Percentiles rank a stretch among this genome's conserved stretches.
phyloP scores from a whole-genome alignment of 2,329 filamentous ascomycete species.

The Hyphodiscus sp. region DNA sequence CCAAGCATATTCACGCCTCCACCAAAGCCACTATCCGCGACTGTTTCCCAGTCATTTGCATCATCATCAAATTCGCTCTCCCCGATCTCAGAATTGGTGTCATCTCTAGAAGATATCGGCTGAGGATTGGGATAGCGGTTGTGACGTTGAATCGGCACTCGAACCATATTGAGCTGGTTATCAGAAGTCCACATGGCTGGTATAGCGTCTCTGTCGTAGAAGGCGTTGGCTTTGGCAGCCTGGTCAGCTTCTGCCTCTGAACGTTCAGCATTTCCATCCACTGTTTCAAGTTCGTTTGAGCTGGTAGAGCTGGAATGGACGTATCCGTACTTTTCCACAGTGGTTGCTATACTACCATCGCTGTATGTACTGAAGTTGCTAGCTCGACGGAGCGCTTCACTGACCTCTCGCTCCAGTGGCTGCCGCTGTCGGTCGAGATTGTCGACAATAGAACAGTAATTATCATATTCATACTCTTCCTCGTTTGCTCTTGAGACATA shows the following conservation, averaged over 20 bases:
- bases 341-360: slow-evolving; percentile 18
- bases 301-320: slow-evolving; percentile 6
- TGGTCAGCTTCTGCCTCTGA: not conserved
- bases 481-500: slow-evolving; percentile 10
- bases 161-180: slow-evolving; percentile 16
- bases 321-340: slow-evolving; percentile 9
- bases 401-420: slow-evolving; percentile 27
- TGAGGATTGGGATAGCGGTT: slow-evolving; percentile 12
- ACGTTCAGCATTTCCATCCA: not conserved
- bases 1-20: slow-evolving; percentile 7
- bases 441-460: slow-evolving; percentile 2
- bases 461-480: slow-evolving; percentile 5
- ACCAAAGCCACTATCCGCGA: slow-evolving; percentile 20
- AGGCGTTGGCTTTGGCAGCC: slow-evolving; percentile 10
- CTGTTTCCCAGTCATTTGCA: slow-evolving; percentile 28
- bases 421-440: slow-evolving; percentile 1
- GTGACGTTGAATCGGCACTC: slow-evolving; percentile 19
- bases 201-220: slow-evolving; percentile 22
- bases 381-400: slow-evolving; percentile 23
- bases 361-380: slow-evolving; percentile 24
- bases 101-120: slow-evolving; percentile 11
- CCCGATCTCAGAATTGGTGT: not conserved
- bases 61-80: slow-evolving; percentile 12
- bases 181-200: slow-evolving; percentile 16
- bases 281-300: slow-evolving; percentile 6